Evolutionary conservation across 2,329 filamentous ascomycete species (phyloP), one percentile per base, ranked within the genome.

Genomic region (Boeremia exigua): DNA sequence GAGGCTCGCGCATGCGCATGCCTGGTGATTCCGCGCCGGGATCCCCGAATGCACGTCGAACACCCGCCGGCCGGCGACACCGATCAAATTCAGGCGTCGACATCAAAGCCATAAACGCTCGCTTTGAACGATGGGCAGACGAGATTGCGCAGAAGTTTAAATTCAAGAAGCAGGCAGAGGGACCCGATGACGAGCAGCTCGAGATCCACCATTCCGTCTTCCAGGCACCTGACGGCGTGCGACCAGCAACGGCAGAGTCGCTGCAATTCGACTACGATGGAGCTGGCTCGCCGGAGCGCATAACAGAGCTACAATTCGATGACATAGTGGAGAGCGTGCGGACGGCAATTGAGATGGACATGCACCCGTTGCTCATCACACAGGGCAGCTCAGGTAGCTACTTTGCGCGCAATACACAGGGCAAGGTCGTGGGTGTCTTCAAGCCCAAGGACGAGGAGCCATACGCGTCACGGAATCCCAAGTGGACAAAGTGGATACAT

Each of bases 401-500:
- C 79, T 99, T 99, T 82, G 95, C 95, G 25, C 85, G 93, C 56
- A 96, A 96, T 68, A 86, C 86, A 1, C 89, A 94, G 53, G 95
- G 95, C 47, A 97, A 96, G 79, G 91, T 97, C 14, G 92, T 99
- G 4, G 95, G 93, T 32, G 95, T 99, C 4, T 99, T 99, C 80
- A 99, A 99, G 76, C 95, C 95, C 37, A 99, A 99, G 78, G 95
- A 99, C 67, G 95, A 99, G 78, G 96, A 99, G 76, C 95, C 95
- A 0, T 99, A 97, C 72, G 95, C 95, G 1, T 95, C 91, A 29
- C 90, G 92, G 65, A 99, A 99, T 72, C 95, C 95, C 6, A 99
- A 99, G 75, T 98, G 94, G 94, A 98, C 96, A 67, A 99, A 99
- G 78, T 99, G 95, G 95, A 93, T 99, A 79, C 95, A 99, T 76